phyloP scores from a whole-genome alignment of 306 rosid genomes.

The Pyrus bretschneideri region DNA sequence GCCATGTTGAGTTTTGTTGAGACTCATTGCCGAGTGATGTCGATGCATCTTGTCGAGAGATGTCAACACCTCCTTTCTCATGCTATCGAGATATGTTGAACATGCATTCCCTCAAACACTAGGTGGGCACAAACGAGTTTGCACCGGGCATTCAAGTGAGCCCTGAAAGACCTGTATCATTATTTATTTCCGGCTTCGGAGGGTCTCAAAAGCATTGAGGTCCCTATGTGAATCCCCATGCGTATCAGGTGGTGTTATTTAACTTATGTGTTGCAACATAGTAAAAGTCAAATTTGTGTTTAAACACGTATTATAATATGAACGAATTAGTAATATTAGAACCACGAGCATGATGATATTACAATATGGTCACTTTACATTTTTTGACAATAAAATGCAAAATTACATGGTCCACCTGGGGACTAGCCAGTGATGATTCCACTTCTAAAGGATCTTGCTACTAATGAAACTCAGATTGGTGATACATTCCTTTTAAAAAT shows the following conservation, averaged over 20 bases:
- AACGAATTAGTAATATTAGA: no score
- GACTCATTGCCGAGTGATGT: neutral
- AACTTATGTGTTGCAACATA: neutral
- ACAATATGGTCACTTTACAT: neutral
- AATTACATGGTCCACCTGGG: neutral
- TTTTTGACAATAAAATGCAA: neutral
- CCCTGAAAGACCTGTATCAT: no score
- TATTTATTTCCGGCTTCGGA: no score
- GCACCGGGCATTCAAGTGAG: no score
- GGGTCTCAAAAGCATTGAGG: no score
- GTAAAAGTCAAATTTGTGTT: neutral
- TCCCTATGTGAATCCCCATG: no score
- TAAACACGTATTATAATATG: neutral
- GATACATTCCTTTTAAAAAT: neutral
- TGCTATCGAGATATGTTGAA: no score
- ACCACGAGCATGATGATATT: neutral
- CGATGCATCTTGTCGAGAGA: neutral
- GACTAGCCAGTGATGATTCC: neutral
- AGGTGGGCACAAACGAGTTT: no score
- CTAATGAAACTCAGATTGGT: neutral
- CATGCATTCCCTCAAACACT: no score
- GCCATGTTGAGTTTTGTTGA: neutral
- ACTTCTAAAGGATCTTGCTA: neutral
- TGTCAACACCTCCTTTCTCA: neutral
- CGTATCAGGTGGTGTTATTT: no score